Conservation (phyloP, 345 rosid genomes). For the Clausena lansium region DNA sequence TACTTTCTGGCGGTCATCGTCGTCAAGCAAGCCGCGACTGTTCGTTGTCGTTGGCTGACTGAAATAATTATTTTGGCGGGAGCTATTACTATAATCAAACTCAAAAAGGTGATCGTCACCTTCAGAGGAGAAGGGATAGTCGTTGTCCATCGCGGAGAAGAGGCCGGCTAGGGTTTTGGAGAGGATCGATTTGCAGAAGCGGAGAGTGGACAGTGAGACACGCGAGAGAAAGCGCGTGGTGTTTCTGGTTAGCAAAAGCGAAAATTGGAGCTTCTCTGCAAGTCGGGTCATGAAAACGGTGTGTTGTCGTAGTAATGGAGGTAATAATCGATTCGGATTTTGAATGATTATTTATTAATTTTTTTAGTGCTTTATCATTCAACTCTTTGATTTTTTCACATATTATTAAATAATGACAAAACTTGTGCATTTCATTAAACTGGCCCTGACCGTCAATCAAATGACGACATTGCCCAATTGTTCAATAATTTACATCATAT, state of each 20-base stretch:
- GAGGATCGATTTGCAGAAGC: conserved; percentile 25
- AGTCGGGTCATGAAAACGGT: conserved; percentile 15
- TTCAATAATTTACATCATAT: too few species aligned
- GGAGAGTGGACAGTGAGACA: conserved; percentile 17
- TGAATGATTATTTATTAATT: not conserved
- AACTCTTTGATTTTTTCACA: not conserved
- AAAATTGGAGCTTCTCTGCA: conserved; percentile 17
- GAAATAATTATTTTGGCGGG: conserved; percentile 1
- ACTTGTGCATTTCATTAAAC: not conserved
- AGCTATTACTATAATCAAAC: conserved; percentile 20
- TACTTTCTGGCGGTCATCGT: conserved; percentile 21
- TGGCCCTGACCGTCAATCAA: not conserved
- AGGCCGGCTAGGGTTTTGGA: conserved; percentile 19
- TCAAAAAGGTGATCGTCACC: conserved; percentile 29
- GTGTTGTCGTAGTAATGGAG: not conserved
- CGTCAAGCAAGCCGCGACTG: conserved; percentile 16
- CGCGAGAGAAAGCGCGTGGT: conserved; percentile 33
- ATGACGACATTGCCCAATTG: too few species aligned
- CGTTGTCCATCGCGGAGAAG: conserved; percentile 27
- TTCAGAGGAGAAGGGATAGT: conserved; percentile 19
- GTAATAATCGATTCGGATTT: not conserved
- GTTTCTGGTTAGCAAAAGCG: conserved; percentile 11
- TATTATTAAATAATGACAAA: too few species aligned
- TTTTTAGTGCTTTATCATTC: not conserved
- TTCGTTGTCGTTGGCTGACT: not conserved